phyloP scores from a whole-genome alignment of 176 grass and related monocot species.

The Musa schizocarpa region DNA sequence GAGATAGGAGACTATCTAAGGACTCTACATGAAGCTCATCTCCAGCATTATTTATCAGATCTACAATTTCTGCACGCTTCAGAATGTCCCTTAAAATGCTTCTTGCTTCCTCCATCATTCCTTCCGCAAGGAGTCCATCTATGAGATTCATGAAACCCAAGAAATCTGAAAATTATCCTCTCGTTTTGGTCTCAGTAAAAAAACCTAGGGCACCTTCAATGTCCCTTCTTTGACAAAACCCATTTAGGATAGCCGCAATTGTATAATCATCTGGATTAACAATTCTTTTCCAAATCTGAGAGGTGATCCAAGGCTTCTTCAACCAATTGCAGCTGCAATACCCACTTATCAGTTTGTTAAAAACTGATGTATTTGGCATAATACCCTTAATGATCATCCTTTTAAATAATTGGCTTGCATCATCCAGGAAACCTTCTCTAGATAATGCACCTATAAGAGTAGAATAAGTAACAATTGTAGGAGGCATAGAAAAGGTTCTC shows the following conservation, averaged over 20 bases:
- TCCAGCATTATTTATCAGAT: conserved; percentile 62
- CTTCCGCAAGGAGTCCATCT: conserved; percentile 67
- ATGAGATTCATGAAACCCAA: conserved; percentile 66
- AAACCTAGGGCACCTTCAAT: conserved; percentile 57
- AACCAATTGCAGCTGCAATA: conserved; percentile 60
- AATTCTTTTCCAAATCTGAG: conserved; percentile 46
- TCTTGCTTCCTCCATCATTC: conserved; percentile 84
- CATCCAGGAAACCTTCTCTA: conserved; percentile 72
- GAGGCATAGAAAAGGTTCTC: conserved; percentile 47
- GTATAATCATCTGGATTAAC: conserved; percentile 57
- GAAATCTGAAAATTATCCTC: conserved; percentile 54
- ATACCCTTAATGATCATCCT: conserved; percentile 65
- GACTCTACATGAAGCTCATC: conserved; percentile 47
- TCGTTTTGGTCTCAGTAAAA: conserved; percentile 44
- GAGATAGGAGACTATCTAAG: conserved; percentile 51
- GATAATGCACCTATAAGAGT: conserved; percentile 79
- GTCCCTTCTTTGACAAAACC: conserved; percentile 57
- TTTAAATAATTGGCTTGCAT: conserved; percentile 54
- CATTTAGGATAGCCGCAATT: conserved; percentile 56
- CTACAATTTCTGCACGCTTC: conserved; percentile 41
- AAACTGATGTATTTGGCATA: conserved; percentile 44
- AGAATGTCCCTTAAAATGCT: conserved; percentile 68
- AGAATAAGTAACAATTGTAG: conserved; percentile 55
- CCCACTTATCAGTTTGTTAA: conserved; percentile 67
- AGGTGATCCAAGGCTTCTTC: conserved; percentile 58